Evolutionary conservation across 2,329 filamentous ascomycete species (phyloP), one percentile per base, ranked within the genome.

Genomic region (Calycina marina): DNA sequence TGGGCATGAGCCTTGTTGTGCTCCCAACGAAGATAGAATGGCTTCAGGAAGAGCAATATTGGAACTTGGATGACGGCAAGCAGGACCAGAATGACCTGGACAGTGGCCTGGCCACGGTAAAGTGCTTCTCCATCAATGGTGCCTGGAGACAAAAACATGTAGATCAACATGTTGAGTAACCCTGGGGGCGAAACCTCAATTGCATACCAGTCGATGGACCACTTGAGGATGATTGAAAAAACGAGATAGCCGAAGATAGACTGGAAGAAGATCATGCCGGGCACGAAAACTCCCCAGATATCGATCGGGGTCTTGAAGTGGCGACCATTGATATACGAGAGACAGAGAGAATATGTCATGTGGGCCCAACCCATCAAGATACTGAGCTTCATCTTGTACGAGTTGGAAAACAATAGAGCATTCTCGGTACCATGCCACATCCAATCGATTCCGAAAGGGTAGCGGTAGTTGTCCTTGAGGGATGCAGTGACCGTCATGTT

Each of bases 321-420:
- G 36, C 77, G 77, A 30, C 85, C 88, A 53, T 98, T 98, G 66
- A 93, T 72, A 51, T 81, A 90, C 14, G 90, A 78, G 52, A 93
- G 77, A 63, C 81, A 86, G 28, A 98, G 72, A 12, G 90, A 96
- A 62, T 93, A 98, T 3, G 90, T 98, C 90, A 98, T 98, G 62
- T 94, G 86, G 37, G 73, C 73, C 90, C 92, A 98, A 56, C 92
- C 90, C 43, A 98, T 70, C 44, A 98, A 72, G 54, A 98, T 94
- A 63, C 83, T 92, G 61, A 98, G 81, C 68, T 98, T 98, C 90
- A 98, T 98, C 76, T 98, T 98, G 70, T 90, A 92, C 59, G 82
- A 92, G 77, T 98, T 98, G 56, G 74, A 80, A 62, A 98, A 98
- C 30, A 98, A 70, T 13, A 98, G 68, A 39, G 92, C 80, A 50